Base-by-base conservation (phyloP, 495 filamentous ascomycete genomes). In the Clohesyomyces aquaticus region DNA sequence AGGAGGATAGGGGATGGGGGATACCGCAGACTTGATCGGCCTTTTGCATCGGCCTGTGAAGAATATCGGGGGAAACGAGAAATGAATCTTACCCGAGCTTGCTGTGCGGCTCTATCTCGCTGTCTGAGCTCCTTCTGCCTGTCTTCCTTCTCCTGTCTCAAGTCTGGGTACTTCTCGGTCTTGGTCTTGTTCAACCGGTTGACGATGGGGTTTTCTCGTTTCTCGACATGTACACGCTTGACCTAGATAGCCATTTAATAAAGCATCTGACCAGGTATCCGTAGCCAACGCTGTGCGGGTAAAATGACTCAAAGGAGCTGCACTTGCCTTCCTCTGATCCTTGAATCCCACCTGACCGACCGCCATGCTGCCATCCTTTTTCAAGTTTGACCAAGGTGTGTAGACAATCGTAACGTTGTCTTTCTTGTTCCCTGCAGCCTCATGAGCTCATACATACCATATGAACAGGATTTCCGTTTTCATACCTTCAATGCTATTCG, bases 181-280 rank as follows among this genome's bases (percentile, higher is more conserved):
- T 88, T 91, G 27, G 95, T 98, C 81, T 98, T 98, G 77, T 96
- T 95, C 46, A 98, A 85, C 22, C 94, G 87, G 80, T 98, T 98
- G 80, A 98, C 84, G 70, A 94, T 93, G 28, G 84, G 76, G 75
- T 98, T 98, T 68, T 91, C 89, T 50, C 93, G 86, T 51, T 85
- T 79, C 19, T 83, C 70, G 10, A 97, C 85, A 28, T 94, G 84
- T 58, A 94, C 78, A 60, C 86, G 86, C 74, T 88, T 91, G 68
- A 96, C 93, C 76, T 90, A 52, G 12, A 12, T 18, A 14, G 4
- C 14, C 8, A 1, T 45, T 21, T 21, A 19, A 29, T 43, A 22
- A 43, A n/a, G n/a, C n/a, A n/a, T n/a, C n/a, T n/a, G n/a, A n/a
- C n/a, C n/a, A n/a, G n/a, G n/a, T n/a, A n/a, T n/a, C n/a, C n/a